Base-by-base conservation (phyloP, 768 basidiomycete genomes). In the Phanerochaete carnosa region DNA sequence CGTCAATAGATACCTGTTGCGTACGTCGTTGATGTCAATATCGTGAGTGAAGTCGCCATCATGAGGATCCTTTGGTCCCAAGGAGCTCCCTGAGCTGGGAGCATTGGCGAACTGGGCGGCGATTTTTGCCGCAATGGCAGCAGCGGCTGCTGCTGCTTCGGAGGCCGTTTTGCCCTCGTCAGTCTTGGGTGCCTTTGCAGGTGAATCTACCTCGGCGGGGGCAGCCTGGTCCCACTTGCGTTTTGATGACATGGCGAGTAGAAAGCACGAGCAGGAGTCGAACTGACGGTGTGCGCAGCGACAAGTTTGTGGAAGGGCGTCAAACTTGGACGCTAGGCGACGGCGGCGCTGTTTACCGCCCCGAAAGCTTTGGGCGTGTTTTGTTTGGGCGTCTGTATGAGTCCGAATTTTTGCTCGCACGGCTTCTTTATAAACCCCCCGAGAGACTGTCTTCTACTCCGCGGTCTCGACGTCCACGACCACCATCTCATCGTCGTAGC, bases 1-100 rank as follows among this genome's bases (percentile, higher is more conserved):
- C 50, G 95, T 98, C 68, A 98, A 77, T 71, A 98, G 77, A 74
- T 98, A 98, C 65, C 96, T 82, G 75, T 98, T 98, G 72, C 95
- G 79, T 52, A 95, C 80, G 74, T 98, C 95, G 72, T 98, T 98
- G 73, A 98, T 97, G 72, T 98, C 96, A 58, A 98, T 95, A 69
- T 97, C 93, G 65, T 92, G 83, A 13, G 86, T 88, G 66, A 88
- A 98, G 49, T 91, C 92, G 45, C 81, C 91, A 65, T 92, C 90
- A 52, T 90, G 85, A 1, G 79, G 78, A 69, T 92, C 91, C 64
- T 84, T 83, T 53, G 75, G 67, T 19, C 80, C 80, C 61, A 75
- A 79, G 69, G 69, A 74, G 71, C 66, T 79, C 56, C 68, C 66
- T 3, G 68, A 78, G 61, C 71, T 65, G 66, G 70, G 72, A 1